phyloP scores from a whole-genome alignment of 2,329 filamentous ascomycete genomes.

The Laburnicola sp. region DNA sequence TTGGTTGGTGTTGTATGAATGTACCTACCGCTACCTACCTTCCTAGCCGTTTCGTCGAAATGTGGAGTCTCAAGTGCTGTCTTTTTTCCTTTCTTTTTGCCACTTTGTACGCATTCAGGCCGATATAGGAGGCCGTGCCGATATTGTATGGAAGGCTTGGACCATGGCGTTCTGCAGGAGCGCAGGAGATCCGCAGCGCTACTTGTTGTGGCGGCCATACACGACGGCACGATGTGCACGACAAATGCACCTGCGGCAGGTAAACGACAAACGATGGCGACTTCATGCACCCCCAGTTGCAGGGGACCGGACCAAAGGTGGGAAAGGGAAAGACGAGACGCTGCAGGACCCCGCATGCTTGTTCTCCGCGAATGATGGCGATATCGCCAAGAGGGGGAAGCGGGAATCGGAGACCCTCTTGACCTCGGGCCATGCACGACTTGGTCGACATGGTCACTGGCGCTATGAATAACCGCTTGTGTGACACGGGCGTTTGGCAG shows the following conservation, averaged over 20 bases:
- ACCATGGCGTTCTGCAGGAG: no score
- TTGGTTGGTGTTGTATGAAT: no score
- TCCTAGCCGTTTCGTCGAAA: background rate
- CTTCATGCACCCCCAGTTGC: background rate
- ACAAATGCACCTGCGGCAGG: background rate
- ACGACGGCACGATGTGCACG: background rate
- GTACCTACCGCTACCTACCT: no score
- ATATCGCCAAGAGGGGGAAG: conserved; percentile 5
- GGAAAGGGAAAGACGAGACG: background rate
- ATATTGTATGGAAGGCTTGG: conserved; percentile 4
- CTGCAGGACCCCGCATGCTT: background rate
- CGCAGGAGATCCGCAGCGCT: conserved; percentile 6
- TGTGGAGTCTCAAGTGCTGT: background rate
- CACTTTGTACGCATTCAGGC: background rate
- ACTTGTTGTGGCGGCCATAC: conserved; percentile 1
- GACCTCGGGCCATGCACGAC: conserved; percentile 2
- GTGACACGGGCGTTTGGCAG: background rate
- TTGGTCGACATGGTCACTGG: background rate
- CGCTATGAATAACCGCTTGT: conserved; percentile 1
- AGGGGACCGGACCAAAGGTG: no score
- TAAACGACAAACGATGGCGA: background rate
- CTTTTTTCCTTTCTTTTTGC: no score
- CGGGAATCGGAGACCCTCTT: background rate
- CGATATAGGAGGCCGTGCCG: conserved; percentile 1
- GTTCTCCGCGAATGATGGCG: conserved; percentile 2